Percentiles rank a stretch among this genome's conserved stretches.
phyloP scores from a whole-genome alignment of 2,329 filamentous ascomycete species.

The Xylariales sp. region DNA sequence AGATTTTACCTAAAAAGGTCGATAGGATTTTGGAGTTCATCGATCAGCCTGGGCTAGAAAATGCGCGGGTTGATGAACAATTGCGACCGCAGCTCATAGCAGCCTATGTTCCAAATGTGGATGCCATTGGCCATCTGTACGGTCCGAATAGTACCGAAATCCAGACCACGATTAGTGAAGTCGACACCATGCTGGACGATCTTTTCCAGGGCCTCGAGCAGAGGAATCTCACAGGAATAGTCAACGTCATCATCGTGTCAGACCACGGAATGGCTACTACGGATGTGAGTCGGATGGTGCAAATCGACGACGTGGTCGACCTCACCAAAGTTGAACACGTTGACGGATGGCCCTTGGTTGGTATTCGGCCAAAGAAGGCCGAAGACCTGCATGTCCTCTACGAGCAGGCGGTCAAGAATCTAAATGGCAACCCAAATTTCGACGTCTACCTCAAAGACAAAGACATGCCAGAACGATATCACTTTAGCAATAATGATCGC shows the following conservation, averaged over 20 bases:
- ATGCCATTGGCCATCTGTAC: slow-evolving; percentile 85
- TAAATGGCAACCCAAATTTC: slow-evolving; percentile 73
- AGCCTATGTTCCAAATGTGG: slow-evolving; percentile 93
- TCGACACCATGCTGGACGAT: slow-evolving; percentile 82
- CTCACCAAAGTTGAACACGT: slow-evolving; percentile 80
- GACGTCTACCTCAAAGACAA: slow-evolving; percentile 88
- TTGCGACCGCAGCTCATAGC: slow-evolving; percentile 90
- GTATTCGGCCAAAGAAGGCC: slow-evolving; percentile 81
- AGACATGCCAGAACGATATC: slow-evolving; percentile 92
- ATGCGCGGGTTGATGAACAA: slow-evolving; percentile 61
- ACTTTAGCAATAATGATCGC: slow-evolving; percentile 87
- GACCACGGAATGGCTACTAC: slow-evolving; percentile 99
- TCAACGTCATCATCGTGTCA: slow-evolving; percentile 95
- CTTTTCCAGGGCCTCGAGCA: slow-evolving; percentile 80
- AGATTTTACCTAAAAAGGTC: slow-evolving; percentile 80
- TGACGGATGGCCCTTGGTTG: slow-evolving; percentile 95
- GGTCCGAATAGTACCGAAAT: slow-evolving; percentile 97
- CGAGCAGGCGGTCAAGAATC: slow-evolving; percentile 66
- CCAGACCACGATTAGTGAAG: slow-evolving; percentile 77
- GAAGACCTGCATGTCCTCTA: slow-evolving; percentile 76
- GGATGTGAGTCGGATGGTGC: slow-evolving; percentile 80
- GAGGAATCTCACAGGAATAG: slow-evolving; percentile 87
- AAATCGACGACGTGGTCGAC: slow-evolving; percentile 90
- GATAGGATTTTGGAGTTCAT: slow-evolving; percentile 82
- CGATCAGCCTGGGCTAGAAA: slow-evolving; percentile 81